Evolutionary conservation across 139 green algal genomes (phyloP).

Genomic region (Chlorella sp.): DNA sequence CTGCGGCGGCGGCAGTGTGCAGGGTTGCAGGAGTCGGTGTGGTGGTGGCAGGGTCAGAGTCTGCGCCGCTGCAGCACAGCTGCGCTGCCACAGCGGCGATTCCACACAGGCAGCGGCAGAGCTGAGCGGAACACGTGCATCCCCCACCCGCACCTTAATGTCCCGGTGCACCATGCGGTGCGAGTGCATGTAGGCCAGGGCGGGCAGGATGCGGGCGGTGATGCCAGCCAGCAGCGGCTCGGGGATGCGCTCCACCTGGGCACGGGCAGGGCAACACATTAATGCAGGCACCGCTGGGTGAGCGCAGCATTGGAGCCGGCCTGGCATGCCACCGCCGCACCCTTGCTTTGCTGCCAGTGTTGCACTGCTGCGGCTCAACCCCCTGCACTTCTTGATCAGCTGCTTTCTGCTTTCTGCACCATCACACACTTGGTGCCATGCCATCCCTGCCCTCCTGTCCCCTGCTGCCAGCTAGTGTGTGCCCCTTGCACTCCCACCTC

Average conservation of each 20-base stretch:
- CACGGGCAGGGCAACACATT: background rate
- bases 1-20: background rate
- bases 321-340: no score
- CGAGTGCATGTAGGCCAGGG: slow-evolving; percentile 85
- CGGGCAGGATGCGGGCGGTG: slow-evolving; percentile 71
- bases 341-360: no score
- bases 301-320: no score
- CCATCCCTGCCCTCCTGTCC: background rate
- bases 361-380: no score
- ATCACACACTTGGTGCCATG: no score
- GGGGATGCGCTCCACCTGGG: slow-evolving; percentile 70
- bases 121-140: no score
- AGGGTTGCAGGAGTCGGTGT: background rate
- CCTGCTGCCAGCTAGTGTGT: background rate
- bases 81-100: background rate
- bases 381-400: no score
- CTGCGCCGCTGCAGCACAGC: no score
- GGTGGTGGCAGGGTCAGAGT: no score
- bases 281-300: no score
- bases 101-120: no score
- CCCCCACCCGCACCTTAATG: slow-evolving; percentile 20
- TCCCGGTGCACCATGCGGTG: slow-evolving; percentile 65
- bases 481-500: background rate
- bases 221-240: slow-evolving; percentile 85
- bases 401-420: no score